Percentiles rank a stretch among this genome's conserved stretches.
phyloP scores from a whole-genome alignment of 345 rosid species.

The Durio zibethinus region DNA sequence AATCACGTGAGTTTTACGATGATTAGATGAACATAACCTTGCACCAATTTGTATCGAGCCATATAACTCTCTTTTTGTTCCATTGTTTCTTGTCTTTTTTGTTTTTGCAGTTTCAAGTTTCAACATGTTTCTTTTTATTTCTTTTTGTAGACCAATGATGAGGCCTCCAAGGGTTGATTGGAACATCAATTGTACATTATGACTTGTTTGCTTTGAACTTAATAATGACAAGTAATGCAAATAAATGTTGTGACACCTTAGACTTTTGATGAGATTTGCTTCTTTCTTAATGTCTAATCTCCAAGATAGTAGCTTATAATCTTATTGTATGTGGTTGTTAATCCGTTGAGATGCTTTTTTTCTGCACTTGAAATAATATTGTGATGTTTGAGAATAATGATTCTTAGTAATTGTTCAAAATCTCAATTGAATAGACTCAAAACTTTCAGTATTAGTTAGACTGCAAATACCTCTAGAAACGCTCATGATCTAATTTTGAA shows the following conservation, averaged over 20 bases:
- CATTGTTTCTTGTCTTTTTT: neutral
- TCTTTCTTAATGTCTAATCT: neutral
- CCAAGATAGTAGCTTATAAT: neutral
- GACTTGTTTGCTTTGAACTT: neutral
- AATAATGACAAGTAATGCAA: neutral
- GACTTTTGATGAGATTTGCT: neutral
- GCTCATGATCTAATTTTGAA: too few species aligned
- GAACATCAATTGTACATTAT: neutral
- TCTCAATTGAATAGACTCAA: neutral
- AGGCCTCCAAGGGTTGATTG: slow-evolving; percentile 16
- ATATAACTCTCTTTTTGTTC: neutral
- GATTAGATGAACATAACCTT: neutral
- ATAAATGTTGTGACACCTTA: slow-evolving; percentile 14
- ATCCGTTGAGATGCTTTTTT: neutral
- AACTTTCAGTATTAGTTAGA: too few species aligned
- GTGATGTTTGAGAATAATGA: neutral
- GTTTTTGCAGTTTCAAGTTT: neutral
- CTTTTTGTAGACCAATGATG: slow-evolving; percentile 23
- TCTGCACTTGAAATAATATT: neutral
- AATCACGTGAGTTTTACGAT: too few species aligned
- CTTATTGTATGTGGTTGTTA: neutral
- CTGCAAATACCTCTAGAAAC: too few species aligned
- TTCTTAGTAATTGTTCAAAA: neutral
- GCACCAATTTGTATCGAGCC: neutral
- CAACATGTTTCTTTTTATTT: neutral